Percentiles rank a stretch among this genome's conserved stretches.
Conservation (phyloP, 2,329 filamentous ascomycete genomes). For the Exophiala spinifera region DNA sequence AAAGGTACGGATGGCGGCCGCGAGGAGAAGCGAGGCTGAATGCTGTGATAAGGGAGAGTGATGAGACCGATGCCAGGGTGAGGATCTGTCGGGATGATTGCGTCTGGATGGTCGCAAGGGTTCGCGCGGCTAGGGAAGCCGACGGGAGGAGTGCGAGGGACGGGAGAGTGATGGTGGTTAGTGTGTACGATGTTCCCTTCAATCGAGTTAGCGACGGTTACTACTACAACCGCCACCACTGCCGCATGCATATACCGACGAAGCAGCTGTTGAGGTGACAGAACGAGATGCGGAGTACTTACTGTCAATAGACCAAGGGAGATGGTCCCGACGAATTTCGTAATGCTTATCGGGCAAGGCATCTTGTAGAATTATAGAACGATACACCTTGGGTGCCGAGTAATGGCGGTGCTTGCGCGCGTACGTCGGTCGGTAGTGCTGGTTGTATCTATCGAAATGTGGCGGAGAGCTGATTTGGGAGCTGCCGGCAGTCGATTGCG, state of each 20-base stretch:
- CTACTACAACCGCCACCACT: no score
- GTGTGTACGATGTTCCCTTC: constrained; percentile 81
- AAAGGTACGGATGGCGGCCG: constrained; percentile 79
- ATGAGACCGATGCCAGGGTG: constrained; percentile 65
- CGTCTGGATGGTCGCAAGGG: constrained; percentile 65
- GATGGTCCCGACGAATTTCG: constrained; percentile 91
- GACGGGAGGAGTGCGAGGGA: constrained; percentile 77
- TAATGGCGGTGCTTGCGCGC: no score
- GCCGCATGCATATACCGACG: no score
- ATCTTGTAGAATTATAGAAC: constrained; percentile 11
- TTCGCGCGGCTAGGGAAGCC: constrained; percentile 65
- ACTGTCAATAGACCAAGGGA: constrained; percentile 86
- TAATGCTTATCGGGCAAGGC: constrained; percentile 64
- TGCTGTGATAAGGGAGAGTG: constrained; percentile 70
- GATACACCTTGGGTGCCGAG: no score
- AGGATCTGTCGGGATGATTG: constrained; percentile 64
- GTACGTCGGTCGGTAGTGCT: no score
- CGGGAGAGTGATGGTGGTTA: constrained; percentile 74
- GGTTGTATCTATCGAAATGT: no score
- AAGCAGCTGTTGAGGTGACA: constrained; percentile 1
- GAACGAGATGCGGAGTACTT: constrained; percentile 43
- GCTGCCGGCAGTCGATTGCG: no score
- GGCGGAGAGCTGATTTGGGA: no score
- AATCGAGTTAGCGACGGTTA: no score
- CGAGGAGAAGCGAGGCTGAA: constrained; percentile 72